Evolutionary conservation across 2,329 filamentous ascomycete genomes (phyloP).

Genomic region (Thelonectria blattea): DNA sequence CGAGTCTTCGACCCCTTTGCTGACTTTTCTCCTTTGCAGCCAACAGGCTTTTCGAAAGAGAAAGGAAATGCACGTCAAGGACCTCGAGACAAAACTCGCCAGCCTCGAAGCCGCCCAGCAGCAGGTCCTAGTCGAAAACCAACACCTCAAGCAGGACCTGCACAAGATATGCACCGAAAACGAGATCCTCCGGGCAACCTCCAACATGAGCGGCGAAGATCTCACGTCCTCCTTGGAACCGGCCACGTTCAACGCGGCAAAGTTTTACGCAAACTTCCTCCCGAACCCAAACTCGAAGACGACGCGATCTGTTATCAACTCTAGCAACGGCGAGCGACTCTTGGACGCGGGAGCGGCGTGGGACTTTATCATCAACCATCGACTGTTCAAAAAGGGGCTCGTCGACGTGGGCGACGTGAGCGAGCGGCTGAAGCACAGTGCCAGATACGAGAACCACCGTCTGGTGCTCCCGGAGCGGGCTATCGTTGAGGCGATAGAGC

Average conservation of each 20-base stretch:
- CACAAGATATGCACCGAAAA: constrained; percentile 88
- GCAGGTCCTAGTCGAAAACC: constrained; percentile 79
- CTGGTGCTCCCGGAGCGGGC: constrained; percentile 84
- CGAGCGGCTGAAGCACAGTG: constrained; percentile 74
- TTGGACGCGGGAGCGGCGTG: constrained; percentile 81
- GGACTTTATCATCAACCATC: constrained; percentile 86
- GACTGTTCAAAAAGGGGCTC: constrained; percentile 75
- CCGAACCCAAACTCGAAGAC: constrained; percentile 66
- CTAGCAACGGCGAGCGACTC: constrained; percentile 69
- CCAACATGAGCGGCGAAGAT: constrained; percentile 47
- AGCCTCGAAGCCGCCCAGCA: constrained; percentile 76
- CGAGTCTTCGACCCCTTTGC: background rate
- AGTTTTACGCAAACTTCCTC: constrained; percentile 70
- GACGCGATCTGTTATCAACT: constrained; percentile 71
- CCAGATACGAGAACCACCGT: constrained; percentile 84
- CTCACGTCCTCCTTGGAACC: constrained; percentile 51
- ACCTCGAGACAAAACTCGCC: constrained; percentile 85
- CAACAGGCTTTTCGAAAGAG: constrained; percentile 96
- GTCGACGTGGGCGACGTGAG: constrained; percentile 87
- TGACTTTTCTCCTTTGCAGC: constrained; percentile 52
- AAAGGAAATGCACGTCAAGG: constrained; percentile 92
- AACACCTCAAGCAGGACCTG: constrained; percentile 81
- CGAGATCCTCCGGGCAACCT: constrained; percentile 86
- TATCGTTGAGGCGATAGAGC: constrained; percentile 76
- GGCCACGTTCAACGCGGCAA: constrained; percentile 71